phyloP scores from a whole-genome alignment of 331 rosid genomes.

The Quercus phellos region DNA sequence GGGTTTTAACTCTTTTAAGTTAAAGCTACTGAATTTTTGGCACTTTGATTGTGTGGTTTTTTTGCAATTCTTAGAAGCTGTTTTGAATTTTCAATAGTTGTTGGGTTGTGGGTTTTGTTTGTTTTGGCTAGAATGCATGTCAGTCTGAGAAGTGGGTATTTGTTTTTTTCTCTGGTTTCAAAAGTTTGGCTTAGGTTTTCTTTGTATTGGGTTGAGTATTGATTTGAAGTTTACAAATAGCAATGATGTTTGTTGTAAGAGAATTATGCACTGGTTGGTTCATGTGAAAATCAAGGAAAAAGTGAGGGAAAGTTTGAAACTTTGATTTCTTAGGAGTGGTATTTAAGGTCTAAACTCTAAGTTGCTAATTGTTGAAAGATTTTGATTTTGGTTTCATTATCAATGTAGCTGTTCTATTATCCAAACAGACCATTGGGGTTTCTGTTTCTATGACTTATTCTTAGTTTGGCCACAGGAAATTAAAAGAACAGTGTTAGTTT shows the following conservation, averaged over 20 bases:
- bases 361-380: not conserved
- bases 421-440: not conserved
- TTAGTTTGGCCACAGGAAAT: not conserved
- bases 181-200: not conserved
- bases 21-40: slow-evolving; percentile 22
- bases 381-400: not conserved
- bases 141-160: slow-evolving; percentile 1
- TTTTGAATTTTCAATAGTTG: not conserved
- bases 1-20: slow-evolving; percentile 7
- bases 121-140: not conserved
- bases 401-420: not conserved
- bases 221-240: slow-evolving; percentile 4
- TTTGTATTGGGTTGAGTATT: slow-evolving; percentile 13
- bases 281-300: slow-evolving; percentile 10
- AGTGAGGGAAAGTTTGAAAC: not conserved
- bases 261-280: slow-evolving; percentile 23
- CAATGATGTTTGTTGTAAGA: slow-evolving; percentile 11
- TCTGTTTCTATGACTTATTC: not conserved
- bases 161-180: slow-evolving; percentile 7
- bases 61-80: slow-evolving; percentile 6
- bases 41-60: slow-evolving; percentile 4
- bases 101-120: not conserved
- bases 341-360: not conserved
- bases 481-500: not conserved
- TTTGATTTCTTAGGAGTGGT: not conserved